These are phyloP conservation scores for Syzygium syzygioides DNA, from an alignment of 441 rosid genomes.

Conservation along the genomic window DNA sequence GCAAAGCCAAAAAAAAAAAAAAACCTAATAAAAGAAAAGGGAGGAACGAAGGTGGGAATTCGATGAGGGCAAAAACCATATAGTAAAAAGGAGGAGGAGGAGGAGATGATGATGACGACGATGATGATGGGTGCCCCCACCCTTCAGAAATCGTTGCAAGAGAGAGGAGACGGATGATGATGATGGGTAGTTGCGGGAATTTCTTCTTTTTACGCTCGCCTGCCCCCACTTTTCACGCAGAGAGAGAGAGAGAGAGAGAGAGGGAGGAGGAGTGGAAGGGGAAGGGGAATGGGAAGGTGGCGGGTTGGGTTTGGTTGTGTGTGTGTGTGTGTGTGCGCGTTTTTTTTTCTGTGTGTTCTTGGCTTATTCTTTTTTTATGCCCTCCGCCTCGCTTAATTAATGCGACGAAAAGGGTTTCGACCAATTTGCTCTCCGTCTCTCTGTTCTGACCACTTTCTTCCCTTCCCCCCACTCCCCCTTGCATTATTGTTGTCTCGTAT, in stretches of 20 bases:
- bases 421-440: neutral
- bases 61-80: no score
- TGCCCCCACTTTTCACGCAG: neutral
- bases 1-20: no score
- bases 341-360: neutral
- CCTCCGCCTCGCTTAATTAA: neutral
- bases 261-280: accelerated
- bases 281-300: accelerated
- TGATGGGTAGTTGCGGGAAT: neutral
- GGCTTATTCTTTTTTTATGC: neutral
- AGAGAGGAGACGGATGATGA: no score
- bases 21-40: no score
- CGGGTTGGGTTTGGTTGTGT: neutral
- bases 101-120: no score
- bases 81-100: no score
- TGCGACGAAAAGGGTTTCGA: neutral
- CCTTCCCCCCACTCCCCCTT: neutral
- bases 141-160: no score
- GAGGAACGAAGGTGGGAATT: no score
- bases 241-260: neutral
- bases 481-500: neutral
- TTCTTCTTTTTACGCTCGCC: neutral
- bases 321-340: neutral
- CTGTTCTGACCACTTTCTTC: neutral
- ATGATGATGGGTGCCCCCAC: no score